Conservation (phyloP, 345 rosid species). For the Citrus trifoliata region DNA sequence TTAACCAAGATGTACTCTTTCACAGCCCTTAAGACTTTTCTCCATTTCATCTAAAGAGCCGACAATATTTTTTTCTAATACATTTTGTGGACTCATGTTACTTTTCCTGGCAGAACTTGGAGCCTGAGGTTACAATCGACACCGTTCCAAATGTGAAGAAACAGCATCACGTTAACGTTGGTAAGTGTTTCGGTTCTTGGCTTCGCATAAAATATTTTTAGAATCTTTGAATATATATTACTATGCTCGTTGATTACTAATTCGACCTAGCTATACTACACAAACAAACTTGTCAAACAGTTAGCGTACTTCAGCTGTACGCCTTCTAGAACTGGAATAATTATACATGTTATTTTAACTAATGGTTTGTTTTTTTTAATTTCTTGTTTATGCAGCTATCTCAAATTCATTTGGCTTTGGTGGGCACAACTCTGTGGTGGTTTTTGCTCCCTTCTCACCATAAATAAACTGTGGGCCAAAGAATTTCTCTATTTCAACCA, state of each 20-base stretch:
- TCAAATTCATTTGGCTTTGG: constrained; percentile 69
- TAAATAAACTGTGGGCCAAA: constrained; percentile 10
- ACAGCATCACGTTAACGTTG: constrained; percentile 50
- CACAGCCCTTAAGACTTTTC: neutral
- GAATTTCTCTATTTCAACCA: neutral
- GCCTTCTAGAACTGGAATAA: neutral
- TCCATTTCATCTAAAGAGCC: neutral
- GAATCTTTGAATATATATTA: neutral
- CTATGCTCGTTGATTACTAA: too few species aligned
- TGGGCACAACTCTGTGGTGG: constrained; percentile 68
- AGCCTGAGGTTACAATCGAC: constrained; percentile 53
- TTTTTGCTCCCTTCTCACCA: constrained; percentile 52
- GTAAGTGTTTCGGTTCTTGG: constrained; percentile 26
- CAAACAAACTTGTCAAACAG: neutral
- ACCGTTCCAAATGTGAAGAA: constrained; percentile 64
- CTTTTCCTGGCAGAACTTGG: constrained; percentile 39
- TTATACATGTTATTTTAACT: neutral
- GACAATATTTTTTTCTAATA: neutral
- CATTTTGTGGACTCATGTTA: neutral
- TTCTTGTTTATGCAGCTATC: constrained; percentile 36
- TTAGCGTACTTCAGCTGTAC: neutral
- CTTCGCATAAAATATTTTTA: neutral
- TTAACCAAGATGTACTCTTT: constrained; percentile 59
- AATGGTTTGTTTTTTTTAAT: neutral
- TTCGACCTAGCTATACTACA: neutral